Base-by-base conservation (phyloP, 73 alveolate species). In the Paraurostyla sp. region DNA sequence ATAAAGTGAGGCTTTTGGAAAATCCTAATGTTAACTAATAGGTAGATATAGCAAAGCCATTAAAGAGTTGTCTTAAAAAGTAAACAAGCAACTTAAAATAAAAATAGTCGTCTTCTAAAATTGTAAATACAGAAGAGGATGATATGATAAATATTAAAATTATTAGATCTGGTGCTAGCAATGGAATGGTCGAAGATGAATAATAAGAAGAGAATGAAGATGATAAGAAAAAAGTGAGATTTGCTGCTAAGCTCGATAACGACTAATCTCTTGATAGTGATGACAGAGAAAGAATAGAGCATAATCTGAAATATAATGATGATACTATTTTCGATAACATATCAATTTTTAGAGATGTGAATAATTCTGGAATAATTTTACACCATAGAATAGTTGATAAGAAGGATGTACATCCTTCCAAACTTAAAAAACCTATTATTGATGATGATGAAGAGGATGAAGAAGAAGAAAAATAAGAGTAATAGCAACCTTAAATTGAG, bases 241-340 rank as follows among this genome's bases (percentile, higher is more conserved):
- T 88, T 57, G 82, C 80, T 20, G 81, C 35, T 35, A 88, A 80
- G 43, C 43, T 88, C 0, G 87, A 41, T 22, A 89, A 89, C 49
- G 95, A 89, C 41, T 20, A 49, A 40, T 45, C 88, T 27, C 89
- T 89, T 16, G 84, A 89, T 52, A 60, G 46, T n/a, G 50, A 46
- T 33, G 45, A 80, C 40, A 59, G 68, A 38, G 95, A 89, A 65
- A 80, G 95, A 49, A 81, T 89, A 25, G 84, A 52, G 54, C 95
- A 89, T 46, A 89, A 89, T 38, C 54, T 62, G 35, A 89, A 81
- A 43, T 89, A 89, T 45, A 89, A 89, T 48, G 95, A 89, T 46
- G 95, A 89, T 25, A 89, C 95, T 18, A 89, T 89, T 18, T 89
- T 89, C 51, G 92, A 81, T 68, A 63, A 81, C 42, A 80, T 89